Base-by-base conservation (phyloP, 345 rosid species). In the Atalantia buxifolia region DNA sequence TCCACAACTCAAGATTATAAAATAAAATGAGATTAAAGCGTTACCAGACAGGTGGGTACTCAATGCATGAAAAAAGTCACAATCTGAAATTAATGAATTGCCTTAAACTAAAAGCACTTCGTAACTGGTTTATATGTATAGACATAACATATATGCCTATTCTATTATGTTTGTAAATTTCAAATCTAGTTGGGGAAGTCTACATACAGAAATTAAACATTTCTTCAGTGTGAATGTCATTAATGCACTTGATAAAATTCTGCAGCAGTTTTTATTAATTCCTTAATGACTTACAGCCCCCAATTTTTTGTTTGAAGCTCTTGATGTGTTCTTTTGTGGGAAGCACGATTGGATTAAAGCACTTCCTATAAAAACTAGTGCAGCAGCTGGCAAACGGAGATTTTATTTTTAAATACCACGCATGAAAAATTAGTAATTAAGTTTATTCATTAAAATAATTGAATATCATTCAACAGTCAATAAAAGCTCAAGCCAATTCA, bases 131-230 rank as follows among this genome's bases (percentile, higher is more conserved):
- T 16, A 16, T 36, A 30, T 31, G 0, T 31, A 19, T 61, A 27
- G 25, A 60, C 40, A 40, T 22, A 74, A 62, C 40, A 27, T n/a
- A n/a, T n/a, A n/a, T 21, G 1, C 22, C 27, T 6, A 42, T 9
- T 62, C 27, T 6, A 42, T 9, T 62, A 61, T 61, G 36, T 27
- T 60, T 5, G 30, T 19, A 28, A 62, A 18, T 18, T 53, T 53
- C 57, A 53, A 53, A 64, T 75, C 9, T 30, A 48, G 70, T 19
- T 63, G 42, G 70, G 57, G 61, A 75, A 75, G 45, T 64, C 22
- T 4, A 45, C 7, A 5, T 25, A 42, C 56, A 50, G 56, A 16
- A 50, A 50, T 50, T 50, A 31, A 75, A 25, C 56, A 59, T 25
- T 14, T 6, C 9, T 14, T 7, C 9, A 69, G 12, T 25, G 24